Base-by-base conservation (phyloP, 2,329 filamentous ascomycete genomes). In the Aspergillus sp. region DNA sequence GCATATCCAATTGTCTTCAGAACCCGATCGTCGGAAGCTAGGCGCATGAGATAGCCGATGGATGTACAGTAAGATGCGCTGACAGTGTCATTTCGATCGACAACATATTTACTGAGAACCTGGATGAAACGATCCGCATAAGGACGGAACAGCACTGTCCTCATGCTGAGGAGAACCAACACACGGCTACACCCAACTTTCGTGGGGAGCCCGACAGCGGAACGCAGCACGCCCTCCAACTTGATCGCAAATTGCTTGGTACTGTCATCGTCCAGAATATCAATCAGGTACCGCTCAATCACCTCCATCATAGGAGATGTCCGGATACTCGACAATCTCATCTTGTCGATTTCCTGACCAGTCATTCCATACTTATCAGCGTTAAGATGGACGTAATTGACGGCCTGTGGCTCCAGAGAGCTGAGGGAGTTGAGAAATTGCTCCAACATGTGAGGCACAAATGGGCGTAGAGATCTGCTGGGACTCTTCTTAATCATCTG, bases 11-110 rank as follows among this genome's bases (percentile, higher is more conserved):
- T 71, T 4, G 78, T 75, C 33, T 74, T 69, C 19, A 82, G 59
- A 10, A 83, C 68, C 49, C 77, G 75, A 49, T 78, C 76, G 51
- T 82, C 77, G 1, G 76, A 76, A n/a, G 78, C 78, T 8, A 80
- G 59, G 13, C 81, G 81, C 54, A 93, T 77, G 43, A 97, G 75
- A 62, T 97, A 97, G 0, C 91, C 93, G 19, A 89, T 81, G 3
- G 90, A 84, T 42, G 83, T 83, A 13, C 90, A 91, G 62, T 96
- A 98, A 2, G 87, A 87, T 49, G 87, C 85, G 59, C 86, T 90
- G 44, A 96, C 90, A 12, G 94, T 93, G 55, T 96, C 90, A 59
- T 98, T 98, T 50, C 86, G 85, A 63, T 98, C 93, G 39, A 95
- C 77, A 1, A 90, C 81, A 45, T 90, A 81, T 64, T 88, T 91